Evolutionary conservation across 129 eudicot species (phyloP), one percentile per base, ranked within the genome.

Genomic region (Calendula officinalis): DNA sequence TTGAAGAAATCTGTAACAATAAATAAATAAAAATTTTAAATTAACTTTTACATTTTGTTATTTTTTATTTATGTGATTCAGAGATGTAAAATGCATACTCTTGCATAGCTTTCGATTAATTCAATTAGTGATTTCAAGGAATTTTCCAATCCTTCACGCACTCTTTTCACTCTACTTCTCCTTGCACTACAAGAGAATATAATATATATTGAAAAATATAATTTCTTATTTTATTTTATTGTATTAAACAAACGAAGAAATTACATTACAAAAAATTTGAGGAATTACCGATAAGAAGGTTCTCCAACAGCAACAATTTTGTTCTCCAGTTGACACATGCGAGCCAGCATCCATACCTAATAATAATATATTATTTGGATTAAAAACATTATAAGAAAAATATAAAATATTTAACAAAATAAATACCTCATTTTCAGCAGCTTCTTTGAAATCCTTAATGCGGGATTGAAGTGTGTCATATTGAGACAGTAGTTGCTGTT

Each of bases 241-340:
- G 27, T 16, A 35, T 34, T 17, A 0, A 15, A 17, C 38, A 15
- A 52, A 48, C 60, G 58, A 39, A 61, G 33, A 35, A 30, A 46
- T 33, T 69, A 34, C n/a, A 64, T 38, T 49, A 60, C 35, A 34
- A 42, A 63, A 7, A 27, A 12, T 65, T 50, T 39, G 37, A 68
- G 40, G 62, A 49, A 32, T 52, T 64, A 94, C 99, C 95, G 95
- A 54, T 94, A 88, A 67, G 99, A 77, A 67, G 99, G 90, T 79
- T 88, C 97, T 64, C 95, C 99, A 33, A 94, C 95, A 59, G 99
- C 99, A 74, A 85, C 77, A 60, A 88, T 94, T 83, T 94, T 94
- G 80, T 94, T 88, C 79, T 88, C 99, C 74, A 94, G 66, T 64
- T 88, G 95, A 69, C 83, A 86, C 95, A 94, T 94, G 45, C 95